These are phyloP conservation scores for Elsinoe australis DNA, from an alignment of 2,329 filamentous ascomycete species.

Conservation along the genomic window DNA sequence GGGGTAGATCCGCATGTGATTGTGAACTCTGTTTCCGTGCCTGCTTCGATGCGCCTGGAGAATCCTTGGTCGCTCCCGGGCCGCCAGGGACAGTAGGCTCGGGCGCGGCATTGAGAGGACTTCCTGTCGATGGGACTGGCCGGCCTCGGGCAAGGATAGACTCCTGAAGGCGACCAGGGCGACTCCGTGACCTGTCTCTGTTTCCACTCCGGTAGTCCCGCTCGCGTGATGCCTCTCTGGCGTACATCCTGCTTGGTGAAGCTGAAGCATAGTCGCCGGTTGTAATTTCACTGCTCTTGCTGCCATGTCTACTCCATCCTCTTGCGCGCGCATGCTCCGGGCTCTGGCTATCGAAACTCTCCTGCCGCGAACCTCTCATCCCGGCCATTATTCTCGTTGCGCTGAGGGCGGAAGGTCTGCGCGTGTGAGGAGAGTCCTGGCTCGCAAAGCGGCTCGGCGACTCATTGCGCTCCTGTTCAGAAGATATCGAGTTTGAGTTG, in stretches of 20 bases:
- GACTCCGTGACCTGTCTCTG: neutral
- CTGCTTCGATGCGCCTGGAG: neutral
- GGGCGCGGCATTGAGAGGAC: constrained; percentile 41
- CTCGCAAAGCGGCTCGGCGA: constrained; percentile 25
- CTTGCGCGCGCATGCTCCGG: constrained; percentile 24
- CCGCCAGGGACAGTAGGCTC: constrained; percentile 77
- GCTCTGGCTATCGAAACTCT: constrained; percentile 18
- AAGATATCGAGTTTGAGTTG: constrained; percentile 53
- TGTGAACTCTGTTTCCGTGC: constrained; percentile 22
- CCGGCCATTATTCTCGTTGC: constrained; percentile 13
- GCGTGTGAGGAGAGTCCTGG: constrained; percentile 23
- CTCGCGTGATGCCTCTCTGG: constrained; percentile 26
- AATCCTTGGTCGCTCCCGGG: constrained; percentile 37
- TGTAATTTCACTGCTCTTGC: constrained; percentile 62
- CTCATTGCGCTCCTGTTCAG: constrained; percentile 43
- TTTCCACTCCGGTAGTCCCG: constrained; percentile 11
- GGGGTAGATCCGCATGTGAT: constrained; percentile 3
- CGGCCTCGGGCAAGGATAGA: constrained; percentile 40
- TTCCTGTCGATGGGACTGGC: constrained; percentile 39
- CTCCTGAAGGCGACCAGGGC: neutral
- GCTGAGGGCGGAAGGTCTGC: constrained; percentile 15
- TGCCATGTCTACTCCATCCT: constrained; percentile 52
- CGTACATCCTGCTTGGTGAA: constrained; percentile 50
- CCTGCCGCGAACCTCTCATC: constrained; percentile 9
- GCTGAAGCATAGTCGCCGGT: constrained; percentile 59